These are phyloP conservation scores for Phyllosticta citriasiana DNA, from an alignment of 2,329 filamentous ascomycete species.

Conservation along the genomic window DNA sequence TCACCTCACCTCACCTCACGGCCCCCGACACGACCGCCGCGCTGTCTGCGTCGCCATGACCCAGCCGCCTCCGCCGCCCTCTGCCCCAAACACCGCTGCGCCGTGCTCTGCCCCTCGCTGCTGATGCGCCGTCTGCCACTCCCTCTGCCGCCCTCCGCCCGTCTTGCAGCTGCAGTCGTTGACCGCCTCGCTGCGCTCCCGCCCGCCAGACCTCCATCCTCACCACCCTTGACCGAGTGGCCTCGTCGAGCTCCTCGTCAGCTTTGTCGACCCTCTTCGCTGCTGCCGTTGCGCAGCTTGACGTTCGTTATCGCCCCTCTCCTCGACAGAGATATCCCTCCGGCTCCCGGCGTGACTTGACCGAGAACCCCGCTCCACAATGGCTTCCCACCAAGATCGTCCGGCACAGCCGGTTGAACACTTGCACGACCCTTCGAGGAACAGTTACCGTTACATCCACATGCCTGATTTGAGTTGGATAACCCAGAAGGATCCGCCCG, in stretches of 20 bases:
- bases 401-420: constrained; percentile 2
- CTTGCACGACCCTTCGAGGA: constrained; percentile 7
- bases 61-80: background rate
- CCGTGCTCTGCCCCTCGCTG: background rate
- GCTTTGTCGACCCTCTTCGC: background rate
- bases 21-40: background rate
- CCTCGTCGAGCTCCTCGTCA: background rate
- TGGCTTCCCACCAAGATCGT: constrained; percentile 1
- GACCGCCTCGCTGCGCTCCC: background rate
- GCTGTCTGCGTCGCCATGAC: background rate
- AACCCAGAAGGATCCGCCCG: constrained; percentile 4
- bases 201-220: background rate
- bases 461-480: constrained; percentile 8
- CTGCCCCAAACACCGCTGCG: background rate
- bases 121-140: background rate
- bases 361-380: constrained; percentile 1
- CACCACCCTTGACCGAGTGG: background rate
- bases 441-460: constrained; percentile 6
- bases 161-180: background rate
- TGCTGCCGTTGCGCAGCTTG: background rate
- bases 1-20: background rate
- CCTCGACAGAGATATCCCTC: constrained; percentile 4
- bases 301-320: background rate
- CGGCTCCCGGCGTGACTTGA: background rate
- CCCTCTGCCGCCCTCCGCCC: background rate